Conservation (phyloP, 1,284 basidiomycete species). For the Meripilus lineatus region DNA sequence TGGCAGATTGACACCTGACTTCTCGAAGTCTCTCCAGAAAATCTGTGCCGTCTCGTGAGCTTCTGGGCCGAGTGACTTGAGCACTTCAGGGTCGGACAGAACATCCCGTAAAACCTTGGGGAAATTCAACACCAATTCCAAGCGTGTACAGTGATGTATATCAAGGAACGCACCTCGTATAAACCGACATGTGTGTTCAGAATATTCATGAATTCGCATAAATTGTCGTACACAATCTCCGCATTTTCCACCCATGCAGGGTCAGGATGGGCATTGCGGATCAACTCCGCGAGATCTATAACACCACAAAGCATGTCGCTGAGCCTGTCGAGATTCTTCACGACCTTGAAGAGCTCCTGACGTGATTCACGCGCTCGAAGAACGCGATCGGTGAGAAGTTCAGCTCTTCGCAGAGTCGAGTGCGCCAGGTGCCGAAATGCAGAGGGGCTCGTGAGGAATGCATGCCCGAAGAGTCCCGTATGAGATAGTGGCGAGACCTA, state of each 20-base stretch:
- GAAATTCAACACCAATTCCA: constrained; percentile 2
- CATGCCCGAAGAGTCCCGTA: constrained; percentile 75
- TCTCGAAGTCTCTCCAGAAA: constrained; percentile 96
- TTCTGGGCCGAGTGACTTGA: constrained; percentile 59
- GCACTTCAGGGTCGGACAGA: constrained; percentile 56
- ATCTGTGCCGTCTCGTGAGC: constrained; percentile 84
- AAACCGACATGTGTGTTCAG: constrained; percentile 94
- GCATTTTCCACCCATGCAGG: constrained; percentile 78
- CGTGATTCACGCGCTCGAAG: constrained; percentile 59
- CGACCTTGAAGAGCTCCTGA: constrained; percentile 74
- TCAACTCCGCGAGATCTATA: constrained; percentile 93
- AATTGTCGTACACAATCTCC: constrained; percentile 83
- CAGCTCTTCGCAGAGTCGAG: constrained; percentile 69
- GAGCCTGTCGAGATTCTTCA: constrained; percentile 92
- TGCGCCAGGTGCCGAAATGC: constrained; percentile 62
- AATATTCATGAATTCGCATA: constrained; percentile 97
- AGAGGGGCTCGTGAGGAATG: constrained; percentile 52
- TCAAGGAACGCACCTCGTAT: constrained; percentile 63
- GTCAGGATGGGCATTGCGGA: constrained; percentile 93
- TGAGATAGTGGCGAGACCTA: constrained; percentile 36
- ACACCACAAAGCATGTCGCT: constrained; percentile 95
- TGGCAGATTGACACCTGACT: constrained; percentile 91
- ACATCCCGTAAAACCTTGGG: constrained; percentile 61
- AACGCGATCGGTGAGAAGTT: constrained; percentile 71
- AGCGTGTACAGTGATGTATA: constrained; percentile 9